These are phyloP conservation scores for Cucumis sativus DNA, from an alignment of 306 rosid species.

Conservation along the genomic window DNA sequence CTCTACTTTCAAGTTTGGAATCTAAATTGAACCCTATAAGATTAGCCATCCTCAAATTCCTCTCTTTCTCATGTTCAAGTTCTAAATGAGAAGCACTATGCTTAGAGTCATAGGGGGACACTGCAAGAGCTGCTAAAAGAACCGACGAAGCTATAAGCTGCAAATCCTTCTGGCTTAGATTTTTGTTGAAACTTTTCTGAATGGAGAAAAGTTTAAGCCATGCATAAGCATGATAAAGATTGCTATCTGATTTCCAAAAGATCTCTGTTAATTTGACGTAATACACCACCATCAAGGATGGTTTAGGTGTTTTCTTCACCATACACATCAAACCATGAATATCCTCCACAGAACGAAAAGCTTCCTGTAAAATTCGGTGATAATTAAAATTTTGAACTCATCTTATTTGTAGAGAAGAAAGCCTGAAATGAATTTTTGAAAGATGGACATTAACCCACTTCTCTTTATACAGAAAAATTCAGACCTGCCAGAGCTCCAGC, in stretches of 20 bases:
- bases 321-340: constrained; percentile 94
- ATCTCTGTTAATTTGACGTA: constrained; percentile 86
- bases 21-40: constrained; percentile 89
- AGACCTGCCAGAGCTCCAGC: constrained; percentile 95
- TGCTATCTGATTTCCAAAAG: constrained; percentile 79
- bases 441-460: not conserved
- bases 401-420: not conserved
- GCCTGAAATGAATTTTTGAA: not conserved
- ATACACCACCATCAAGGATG: constrained; percentile 94
- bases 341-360: constrained; percentile 90
- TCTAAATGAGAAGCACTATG: constrained; percentile 73
- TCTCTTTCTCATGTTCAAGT: constrained; percentile 78
- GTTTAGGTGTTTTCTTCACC: constrained; percentile 89
- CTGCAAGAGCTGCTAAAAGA: constrained; percentile 87
- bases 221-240: constrained; percentile 88
- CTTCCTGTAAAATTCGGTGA: constrained; percentile 53
- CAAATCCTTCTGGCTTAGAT: constrained; percentile 89
- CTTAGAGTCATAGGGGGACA: constrained; percentile 62
- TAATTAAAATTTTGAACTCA: not conserved
- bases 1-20: constrained; percentile 68
- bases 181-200: constrained; percentile 88
- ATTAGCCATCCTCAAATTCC: constrained; percentile 83
- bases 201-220: constrained; percentile 89
- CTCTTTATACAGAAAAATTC: not conserved
- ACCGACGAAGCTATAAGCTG: constrained; percentile 97